Base-by-base conservation (phyloP, 2,329 filamentous ascomycete genomes). In the Penicillium griseofulvum region DNA sequence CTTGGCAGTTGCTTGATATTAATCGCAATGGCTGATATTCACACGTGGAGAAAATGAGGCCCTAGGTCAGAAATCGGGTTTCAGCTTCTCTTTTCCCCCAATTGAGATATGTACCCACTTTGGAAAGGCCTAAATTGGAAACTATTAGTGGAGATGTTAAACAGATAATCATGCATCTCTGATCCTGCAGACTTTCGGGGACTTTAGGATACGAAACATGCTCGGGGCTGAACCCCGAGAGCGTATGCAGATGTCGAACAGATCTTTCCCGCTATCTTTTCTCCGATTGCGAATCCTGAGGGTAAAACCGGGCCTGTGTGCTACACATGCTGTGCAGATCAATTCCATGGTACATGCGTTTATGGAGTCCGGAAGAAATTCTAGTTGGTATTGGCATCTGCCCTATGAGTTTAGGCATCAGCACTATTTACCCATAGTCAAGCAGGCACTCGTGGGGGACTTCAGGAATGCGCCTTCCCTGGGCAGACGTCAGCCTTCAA, bases 261-360 rank as follows among this genome's bases (percentile, higher is more conserved):
- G n/a, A 17, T 29, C n/a, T 22, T 33, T 16, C 31, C 29, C 22
- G 41, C 17, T 33, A n/a, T 7, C 2, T n/a, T 55, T 38, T 46
- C 28, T 28, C 33, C 10, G 37, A 47, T 26, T 42, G n/a, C 5
- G 22, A 14, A 36, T 33, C 22, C n/a, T 16, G 12, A 41, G 37
- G 24, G 34, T 44, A 26, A 54, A 50, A 31, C 44, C 43, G 36
- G 26, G 39, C 55, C 39, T 50, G 34, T 38, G 46, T 56, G 48
- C 6, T 49, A 38, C 28, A 42, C 31, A 50, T 57, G 52, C 47
- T 49, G 46, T 58, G 58, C 33, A 59, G 62, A 64, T 64, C 61
- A 29, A 50, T 44, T 56, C 42, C 45, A 47, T 54, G 49, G 52
- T 53, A 55, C 56, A 61, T 54, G 57, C 56, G 52, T 60, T 14